These are phyloP conservation scores for Cocos nucifera DNA, from an alignment of 176 grass and related monocot species.

Conservation along the genomic window DNA sequence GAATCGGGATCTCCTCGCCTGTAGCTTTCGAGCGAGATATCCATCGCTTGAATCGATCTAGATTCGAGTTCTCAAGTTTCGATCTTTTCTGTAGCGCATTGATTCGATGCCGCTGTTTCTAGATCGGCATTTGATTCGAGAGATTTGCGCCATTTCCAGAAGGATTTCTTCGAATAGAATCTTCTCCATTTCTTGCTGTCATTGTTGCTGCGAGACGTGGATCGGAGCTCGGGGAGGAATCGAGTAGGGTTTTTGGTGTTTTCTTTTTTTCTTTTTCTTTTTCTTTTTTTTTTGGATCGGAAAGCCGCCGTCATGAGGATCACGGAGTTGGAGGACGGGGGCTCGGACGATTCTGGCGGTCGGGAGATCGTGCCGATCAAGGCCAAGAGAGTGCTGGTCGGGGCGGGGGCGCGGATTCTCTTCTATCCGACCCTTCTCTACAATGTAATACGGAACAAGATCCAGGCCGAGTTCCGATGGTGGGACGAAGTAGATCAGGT, in stretches of 20 bases:
- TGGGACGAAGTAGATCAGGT: conserved; percentile 94
- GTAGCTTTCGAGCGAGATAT: conserved; percentile 1
- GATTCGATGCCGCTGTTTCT: conserved; percentile 25
- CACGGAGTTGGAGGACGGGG: conserved; percentile 26
- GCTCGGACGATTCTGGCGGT: conserved; percentile 13
- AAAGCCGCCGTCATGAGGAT: conserved; percentile 23
- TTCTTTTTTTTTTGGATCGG: neutral
- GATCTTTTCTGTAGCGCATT: neutral
- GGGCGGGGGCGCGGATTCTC: conserved; percentile 56
- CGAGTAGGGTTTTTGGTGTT: conserved; percentile 10
- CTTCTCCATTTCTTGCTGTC: conserved; percentile 15
- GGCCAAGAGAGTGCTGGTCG: conserved; percentile 57
- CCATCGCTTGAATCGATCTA: conserved; percentile 1
- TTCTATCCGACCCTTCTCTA: conserved; percentile 86
- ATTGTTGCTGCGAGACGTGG: neutral
- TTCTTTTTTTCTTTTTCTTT: neutral
- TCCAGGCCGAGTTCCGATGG: conserved; percentile 85
- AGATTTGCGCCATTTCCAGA: neutral
- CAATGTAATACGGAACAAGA: conserved; percentile 77
- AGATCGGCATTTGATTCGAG: conserved; percentile 17
- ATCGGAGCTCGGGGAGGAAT: conserved; percentile 21
- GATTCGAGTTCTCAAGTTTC: conserved; percentile 2
- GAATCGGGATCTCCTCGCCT: neutral
- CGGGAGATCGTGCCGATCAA: conserved; percentile 30
- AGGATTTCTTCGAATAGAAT: conserved; percentile 16